Conservation (phyloP, 176 grass and related monocot genomes). For the Aechmea fasciata region DNA sequence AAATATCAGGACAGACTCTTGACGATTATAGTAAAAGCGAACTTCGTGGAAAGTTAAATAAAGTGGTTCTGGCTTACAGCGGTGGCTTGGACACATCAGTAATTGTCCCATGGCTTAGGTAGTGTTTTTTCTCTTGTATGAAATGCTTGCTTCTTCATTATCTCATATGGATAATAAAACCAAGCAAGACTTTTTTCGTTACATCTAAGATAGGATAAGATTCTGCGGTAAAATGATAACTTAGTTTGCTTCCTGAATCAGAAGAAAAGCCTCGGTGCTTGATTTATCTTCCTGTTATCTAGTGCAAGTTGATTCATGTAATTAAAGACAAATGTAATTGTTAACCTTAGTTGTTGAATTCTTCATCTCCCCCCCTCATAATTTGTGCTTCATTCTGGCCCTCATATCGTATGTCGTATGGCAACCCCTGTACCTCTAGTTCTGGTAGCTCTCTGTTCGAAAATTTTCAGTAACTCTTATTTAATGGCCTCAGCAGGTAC, state of each 20-base stretch:
- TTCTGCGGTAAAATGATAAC: not conserved
- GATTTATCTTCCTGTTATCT: not conserved
- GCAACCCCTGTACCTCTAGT: too few species aligned
- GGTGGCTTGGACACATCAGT: slow-evolving; percentile 97
- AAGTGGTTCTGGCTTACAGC: slow-evolving; percentile 97
- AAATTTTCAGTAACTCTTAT: too few species aligned
- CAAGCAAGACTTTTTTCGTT: not conserved
- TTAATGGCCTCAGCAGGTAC: too few species aligned
- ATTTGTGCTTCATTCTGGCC: too few species aligned
- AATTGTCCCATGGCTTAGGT: slow-evolving; percentile 95
- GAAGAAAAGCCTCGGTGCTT: not conserved
- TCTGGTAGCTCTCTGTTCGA: too few species aligned
- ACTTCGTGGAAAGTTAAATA: slow-evolving; percentile 68
- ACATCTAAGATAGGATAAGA: not conserved
- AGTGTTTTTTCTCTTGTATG: not conserved
- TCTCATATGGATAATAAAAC: not conserved
- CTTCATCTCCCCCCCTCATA: too few species aligned
- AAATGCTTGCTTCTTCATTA: too few species aligned
- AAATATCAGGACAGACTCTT: slow-evolving; percentile 5
- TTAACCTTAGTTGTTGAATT: not conserved
- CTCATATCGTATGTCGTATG: too few species aligned
- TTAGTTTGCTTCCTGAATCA: not conserved
- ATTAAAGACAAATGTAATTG: not conserved
- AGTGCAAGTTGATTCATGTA: not conserved
- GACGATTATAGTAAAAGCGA: slow-evolving; percentile 28